Evolutionary conservation across 805 yeast species (phyloP), one percentile per base, ranked within the genome.

Genomic region (Candida ascalaphidarum): DNA sequence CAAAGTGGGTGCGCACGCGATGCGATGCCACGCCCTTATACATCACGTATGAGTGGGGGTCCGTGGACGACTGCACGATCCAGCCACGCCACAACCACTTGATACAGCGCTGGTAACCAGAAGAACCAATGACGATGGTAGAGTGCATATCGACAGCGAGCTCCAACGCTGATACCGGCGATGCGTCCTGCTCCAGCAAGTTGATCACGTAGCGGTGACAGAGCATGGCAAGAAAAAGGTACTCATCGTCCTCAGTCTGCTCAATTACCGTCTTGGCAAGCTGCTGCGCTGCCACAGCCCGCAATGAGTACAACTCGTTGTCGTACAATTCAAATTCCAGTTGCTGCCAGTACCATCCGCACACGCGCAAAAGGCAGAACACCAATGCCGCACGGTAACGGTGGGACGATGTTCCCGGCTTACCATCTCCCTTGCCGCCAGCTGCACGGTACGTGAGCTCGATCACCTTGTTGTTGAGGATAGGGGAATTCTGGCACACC

Each of bases 81-180:
- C 95, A 83, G 17, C 96, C 96, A 32, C 88, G 62, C 96, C 96
- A 85, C 27, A 85, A 53, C 94, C 95, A 85, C 40, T 78, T 75
- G 44, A 84, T 68, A 56, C 95, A 83, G 30, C 94, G 60, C 52
- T 85, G 95, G 50, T 74, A 85, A 0, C 95, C 95, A 7, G 79
- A 60, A 0, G 94, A 74, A 2, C 85, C 77, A 41, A 86, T 82
- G 11, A 84, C 77, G 14, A 68, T 65, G 7, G 88, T 77, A 8
- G 81, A 71, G 41, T 85, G 95, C 71, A 77, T 72, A 46, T 85
- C 95, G 16, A 82, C 85, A 0, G 95, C 94, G 43, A 84, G 52
- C 48, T 85, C 96, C 37, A 85, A 56, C 0, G 86, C 94, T 52
- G 73, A 79, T n/a, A 68, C 55, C 0, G 94, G 89, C 4, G 50